These are phyloP conservation scores for Chlorella sp. DNA, from an alignment of 139 green algal genomes.

Conservation along the genomic window DNA sequence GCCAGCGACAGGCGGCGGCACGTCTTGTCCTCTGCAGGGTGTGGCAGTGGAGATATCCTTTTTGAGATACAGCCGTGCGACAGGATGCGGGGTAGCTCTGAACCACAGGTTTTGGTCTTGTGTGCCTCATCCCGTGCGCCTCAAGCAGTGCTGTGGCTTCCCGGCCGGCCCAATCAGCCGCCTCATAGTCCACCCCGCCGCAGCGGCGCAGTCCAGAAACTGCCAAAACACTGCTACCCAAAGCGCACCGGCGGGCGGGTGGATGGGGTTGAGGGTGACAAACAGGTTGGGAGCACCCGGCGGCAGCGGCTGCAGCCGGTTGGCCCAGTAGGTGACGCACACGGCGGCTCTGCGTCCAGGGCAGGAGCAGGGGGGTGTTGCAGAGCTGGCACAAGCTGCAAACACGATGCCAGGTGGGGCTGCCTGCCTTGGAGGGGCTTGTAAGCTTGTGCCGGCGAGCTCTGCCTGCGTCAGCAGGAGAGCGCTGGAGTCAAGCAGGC, in stretches of 20 bases:
- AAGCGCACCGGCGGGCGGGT: slow-evolving; percentile 50
- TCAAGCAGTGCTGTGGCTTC: no score
- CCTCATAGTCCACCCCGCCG: no score
- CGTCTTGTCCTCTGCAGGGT: slow-evolving; percentile 30
- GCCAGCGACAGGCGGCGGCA: slow-evolving; percentile 67
- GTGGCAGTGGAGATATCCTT: no score
- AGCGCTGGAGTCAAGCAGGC: no score
- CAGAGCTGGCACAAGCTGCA: background rate
- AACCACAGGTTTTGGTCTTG: no score
- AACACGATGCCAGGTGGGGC: background rate
- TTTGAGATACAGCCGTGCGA: background rate
- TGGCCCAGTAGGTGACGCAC: slow-evolving; percentile 94
- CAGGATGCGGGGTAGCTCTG: no score
- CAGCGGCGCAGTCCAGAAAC: no score
- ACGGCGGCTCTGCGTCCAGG: slow-evolving; percentile 55
- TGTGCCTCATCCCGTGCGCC: no score
- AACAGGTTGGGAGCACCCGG: slow-evolving; percentile 77
- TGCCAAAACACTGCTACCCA: no score
- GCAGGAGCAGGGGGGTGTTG: background rate
- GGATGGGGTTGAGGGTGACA: slow-evolving; percentile 93
- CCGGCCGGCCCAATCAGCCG: no score
- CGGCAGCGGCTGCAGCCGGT: slow-evolving; percentile 85
- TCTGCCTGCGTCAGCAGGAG: no score
- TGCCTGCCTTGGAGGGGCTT: background rate
- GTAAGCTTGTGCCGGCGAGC: no score